Evolutionary conservation across 1,284 basidiomycete species (phyloP), one percentile per base, ranked within the genome.

Genomic region (Trametes versicolor): DNA sequence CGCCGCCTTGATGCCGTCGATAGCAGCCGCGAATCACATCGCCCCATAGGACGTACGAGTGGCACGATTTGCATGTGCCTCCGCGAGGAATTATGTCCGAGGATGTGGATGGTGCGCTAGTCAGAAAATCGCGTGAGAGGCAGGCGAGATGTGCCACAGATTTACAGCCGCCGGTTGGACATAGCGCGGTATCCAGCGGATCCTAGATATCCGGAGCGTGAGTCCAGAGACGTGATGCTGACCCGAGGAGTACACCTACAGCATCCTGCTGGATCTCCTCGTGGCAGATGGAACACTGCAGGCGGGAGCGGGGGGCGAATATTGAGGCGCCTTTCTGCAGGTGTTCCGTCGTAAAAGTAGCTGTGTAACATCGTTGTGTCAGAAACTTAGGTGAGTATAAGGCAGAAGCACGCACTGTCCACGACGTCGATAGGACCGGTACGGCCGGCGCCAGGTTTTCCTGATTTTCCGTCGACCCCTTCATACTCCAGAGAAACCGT

Each of bases 21-120:
- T 89, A 93, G 66, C 84, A 88, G 0, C 88, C 90, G 12, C 89
- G 83, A 19, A 95, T 80, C 36, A 94, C 74, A 68, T 93, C 88
- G 10, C 91, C 91, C 93, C 93, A 96, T 1, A 91, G 79, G 1
- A 84, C 79, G 65, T 87, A 85, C 0, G 76, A 73, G 0, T 73
- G 62, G 71, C 93, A 95, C 0, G 79, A 75, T 4, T 77, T 80
- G 72, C 93, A 95, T 1, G 73, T 63, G 2, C 92, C 92, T 1
- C 83, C 83, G 39, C 86, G 82, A 0, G 92, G 92, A 23, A 95
- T 78, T 39, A 93, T 76, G 21, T 74, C 59, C 10, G 68, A 60
- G 55, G 64, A 67, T 12, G 60, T 23, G 34, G 51, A 61, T 0
- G 64, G 32, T 0, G 64, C 51, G 21, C 12, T 15, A 4, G 65